These are phyloP conservation scores for Priceomyces castillae DNA, from an alignment of 805 yeast genomes.

Conservation along the genomic window DNA sequence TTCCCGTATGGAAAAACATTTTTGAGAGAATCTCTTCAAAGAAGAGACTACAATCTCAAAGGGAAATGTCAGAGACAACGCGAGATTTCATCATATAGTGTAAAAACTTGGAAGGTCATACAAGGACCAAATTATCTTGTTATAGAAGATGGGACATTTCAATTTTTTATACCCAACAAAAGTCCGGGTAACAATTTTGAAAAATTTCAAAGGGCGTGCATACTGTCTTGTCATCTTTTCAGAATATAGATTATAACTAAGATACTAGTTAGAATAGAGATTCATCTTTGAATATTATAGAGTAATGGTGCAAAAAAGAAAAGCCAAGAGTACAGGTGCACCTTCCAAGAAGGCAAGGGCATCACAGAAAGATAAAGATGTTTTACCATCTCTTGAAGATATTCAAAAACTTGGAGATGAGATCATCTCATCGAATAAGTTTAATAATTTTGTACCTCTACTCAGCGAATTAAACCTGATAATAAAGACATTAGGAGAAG, in stretches of 20 bases:
- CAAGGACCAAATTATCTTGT: conserved; percentile 13
- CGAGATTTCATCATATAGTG: conserved; percentile 59
- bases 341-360: conserved; percentile 2
- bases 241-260: background rate
- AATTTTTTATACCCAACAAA: conserved; percentile 12
- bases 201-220: conserved; percentile 5
- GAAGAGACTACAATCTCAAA: conserved; percentile 37
- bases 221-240: background rate
- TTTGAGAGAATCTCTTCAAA: conserved; percentile 33
- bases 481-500: conserved; percentile 13
- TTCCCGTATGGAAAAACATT: conserved; percentile 30
- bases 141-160: background rate
- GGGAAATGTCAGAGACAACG: conserved; percentile 49
- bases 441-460: conserved; percentile 53
- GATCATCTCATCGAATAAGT: conserved; percentile 43
- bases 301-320: conserved; percentile 25
- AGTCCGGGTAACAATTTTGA: conserved; percentile 10
- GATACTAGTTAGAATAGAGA: background rate
- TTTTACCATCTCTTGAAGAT: conserved; percentile 16
- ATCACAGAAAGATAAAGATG: background rate
- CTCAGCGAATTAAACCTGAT: conserved; percentile 36
- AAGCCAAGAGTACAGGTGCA: conserved; percentile 8
- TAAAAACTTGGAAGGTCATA: conserved; percentile 68
- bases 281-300: background rate
- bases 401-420: conserved; percentile 24